phyloP scores from a whole-genome alignment of 352 stramenopile species.

The Globisporangium emineosum region DNA sequence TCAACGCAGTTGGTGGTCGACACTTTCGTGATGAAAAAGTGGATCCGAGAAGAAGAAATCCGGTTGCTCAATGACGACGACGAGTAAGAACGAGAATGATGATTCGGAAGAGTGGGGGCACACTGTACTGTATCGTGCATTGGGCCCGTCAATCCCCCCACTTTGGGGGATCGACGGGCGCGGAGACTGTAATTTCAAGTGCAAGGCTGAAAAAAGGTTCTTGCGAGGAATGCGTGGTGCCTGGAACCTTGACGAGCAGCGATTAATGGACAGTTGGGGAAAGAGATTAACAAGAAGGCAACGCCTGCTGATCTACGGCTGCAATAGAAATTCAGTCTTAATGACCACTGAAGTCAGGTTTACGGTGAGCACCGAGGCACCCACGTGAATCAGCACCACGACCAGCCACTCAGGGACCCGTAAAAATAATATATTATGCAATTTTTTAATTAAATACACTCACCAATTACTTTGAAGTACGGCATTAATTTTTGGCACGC shows the following conservation, averaged over 20 bases:
- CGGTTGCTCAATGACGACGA: constrained; percentile 28
- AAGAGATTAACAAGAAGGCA: background rate
- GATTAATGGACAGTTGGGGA: background rate
- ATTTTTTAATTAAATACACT: no score
- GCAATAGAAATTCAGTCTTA: no score
- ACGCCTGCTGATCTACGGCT: no score
- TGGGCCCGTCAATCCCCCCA: no score
- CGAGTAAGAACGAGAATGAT: background rate
- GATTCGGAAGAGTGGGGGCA: background rate
- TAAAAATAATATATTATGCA: no score
- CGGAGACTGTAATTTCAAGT: no score
- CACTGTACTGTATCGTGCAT: no score
- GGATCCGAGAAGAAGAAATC: constrained; percentile 46
- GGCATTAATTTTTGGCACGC: no score
- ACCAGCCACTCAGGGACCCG: no score
- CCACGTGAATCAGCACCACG: no score
- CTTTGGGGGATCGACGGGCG: no score
- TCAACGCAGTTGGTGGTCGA: constrained; percentile 28
- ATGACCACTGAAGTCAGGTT: background rate
- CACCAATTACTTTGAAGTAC: no score
- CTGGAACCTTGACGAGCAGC: background rate
- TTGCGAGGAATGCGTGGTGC: background rate
- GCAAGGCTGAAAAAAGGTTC: background rate
- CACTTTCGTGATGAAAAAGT: constrained; percentile 32
- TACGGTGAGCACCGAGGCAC: background rate